Evolutionary conservation across 495 filamentous ascomycete genomes (phyloP).

Genomic region (Penicillium antarcticum): DNA sequence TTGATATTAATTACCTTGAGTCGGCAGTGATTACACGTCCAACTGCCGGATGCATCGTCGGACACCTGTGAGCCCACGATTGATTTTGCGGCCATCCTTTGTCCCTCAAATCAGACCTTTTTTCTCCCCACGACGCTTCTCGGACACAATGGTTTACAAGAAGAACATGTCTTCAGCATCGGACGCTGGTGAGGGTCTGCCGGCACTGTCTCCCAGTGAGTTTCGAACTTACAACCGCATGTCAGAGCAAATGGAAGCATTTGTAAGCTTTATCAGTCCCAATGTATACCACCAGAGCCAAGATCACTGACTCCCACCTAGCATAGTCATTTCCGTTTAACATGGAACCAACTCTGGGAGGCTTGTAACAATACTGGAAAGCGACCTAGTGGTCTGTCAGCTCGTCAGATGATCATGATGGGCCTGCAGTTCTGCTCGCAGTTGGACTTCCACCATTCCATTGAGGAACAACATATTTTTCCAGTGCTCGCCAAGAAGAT

Average conservation of each 20-base stretch:
- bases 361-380: conserved; percentile 55
- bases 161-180: neutral
- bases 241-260: conserved; percentile 75
- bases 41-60: conserved; percentile 25
- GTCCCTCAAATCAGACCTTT: neutral
- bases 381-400: conserved; percentile 54
- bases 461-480: conserved; percentile 83
- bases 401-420: conserved; percentile 60
- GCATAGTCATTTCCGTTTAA: conserved; percentile 74
- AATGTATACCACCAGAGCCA: neutral
- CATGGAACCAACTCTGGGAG: conserved; percentile 66
- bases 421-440: conserved; percentile 65
- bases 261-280: conserved; percentile 41
- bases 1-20: neutral
- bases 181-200: conserved; percentile 5
- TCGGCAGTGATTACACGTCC: conserved; percentile 9
- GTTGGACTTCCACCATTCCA: conserved; percentile 73
- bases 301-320: conserved; percentile 20
- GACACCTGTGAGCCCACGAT: conserved; percentile 3
- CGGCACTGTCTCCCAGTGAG: conserved; percentile 51
- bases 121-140: conserved; percentile 1
- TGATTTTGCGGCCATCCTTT: conserved; percentile 1
- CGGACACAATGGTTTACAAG: conserved; percentile 6
- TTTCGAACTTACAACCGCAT: conserved; percentile 68
- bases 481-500: conserved; percentile 73